These are phyloP conservation scores for Rhodomyrtus psidioides DNA, from an alignment of 441 rosid genomes.

Conservation along the genomic window DNA sequence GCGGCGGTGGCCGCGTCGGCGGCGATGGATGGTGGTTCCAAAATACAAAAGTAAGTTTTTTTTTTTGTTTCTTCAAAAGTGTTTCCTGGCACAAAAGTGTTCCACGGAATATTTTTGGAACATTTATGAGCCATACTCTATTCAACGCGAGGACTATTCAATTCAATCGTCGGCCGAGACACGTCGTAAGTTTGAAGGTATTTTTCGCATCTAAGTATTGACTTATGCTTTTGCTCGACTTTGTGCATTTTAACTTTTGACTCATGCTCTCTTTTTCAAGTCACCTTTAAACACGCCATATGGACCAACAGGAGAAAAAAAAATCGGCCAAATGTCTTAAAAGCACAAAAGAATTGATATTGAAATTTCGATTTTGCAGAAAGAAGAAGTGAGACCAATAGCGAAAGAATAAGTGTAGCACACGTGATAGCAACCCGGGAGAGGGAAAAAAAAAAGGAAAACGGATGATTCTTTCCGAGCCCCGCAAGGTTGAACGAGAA, in stretches of 20 bases:
- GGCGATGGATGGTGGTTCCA: no score
- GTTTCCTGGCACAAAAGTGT: no score
- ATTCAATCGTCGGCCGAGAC: not conserved
- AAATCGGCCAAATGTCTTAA: not conserved
- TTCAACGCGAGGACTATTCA: accelerated
- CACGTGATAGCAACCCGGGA: not conserved
- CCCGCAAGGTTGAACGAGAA: not conserved
- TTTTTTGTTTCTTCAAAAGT: no score
- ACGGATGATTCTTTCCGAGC: not conserved
- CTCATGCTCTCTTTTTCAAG: not conserved
- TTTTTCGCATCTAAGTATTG: not conserved
- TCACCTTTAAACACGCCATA: not conserved
- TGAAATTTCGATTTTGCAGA: not conserved
- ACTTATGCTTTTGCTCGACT: not conserved
- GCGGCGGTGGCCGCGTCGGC: no score
- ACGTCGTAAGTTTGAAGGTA: accelerated
- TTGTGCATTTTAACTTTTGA: not conserved
- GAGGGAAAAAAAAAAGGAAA: no score
- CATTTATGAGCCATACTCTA: no score
- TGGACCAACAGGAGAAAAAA: not conserved
- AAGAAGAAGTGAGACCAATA: not conserved
- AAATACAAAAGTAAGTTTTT: no score
- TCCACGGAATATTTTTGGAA: no score
- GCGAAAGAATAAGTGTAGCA: not conserved
- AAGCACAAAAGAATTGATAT: not conserved